Conservation (phyloP, 768 basidiomycete genomes). For the Lactarius deliciosus region DNA sequence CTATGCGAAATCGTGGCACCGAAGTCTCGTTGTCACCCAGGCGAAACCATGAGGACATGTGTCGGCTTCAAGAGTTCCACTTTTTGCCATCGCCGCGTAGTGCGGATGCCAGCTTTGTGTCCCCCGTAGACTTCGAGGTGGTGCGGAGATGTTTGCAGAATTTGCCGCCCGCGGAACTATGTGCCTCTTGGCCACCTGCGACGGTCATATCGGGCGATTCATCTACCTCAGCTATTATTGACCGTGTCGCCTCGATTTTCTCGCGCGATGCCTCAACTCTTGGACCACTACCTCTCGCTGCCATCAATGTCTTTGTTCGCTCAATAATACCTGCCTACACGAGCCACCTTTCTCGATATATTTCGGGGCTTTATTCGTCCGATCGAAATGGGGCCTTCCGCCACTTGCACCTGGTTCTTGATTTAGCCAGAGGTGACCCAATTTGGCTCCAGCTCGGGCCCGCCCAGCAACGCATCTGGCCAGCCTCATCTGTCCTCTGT, state of each 20-base stretch:
- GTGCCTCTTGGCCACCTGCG: constrained; percentile 6
- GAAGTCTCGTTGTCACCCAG: constrained; percentile 61
- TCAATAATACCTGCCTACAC: constrained; percentile 25
- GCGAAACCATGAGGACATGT: constrained; percentile 21
- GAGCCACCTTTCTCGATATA: constrained; percentile 14
- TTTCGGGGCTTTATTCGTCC: constrained; percentile 21
- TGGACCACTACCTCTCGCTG: not conserved
- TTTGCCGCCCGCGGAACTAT: not conserved
- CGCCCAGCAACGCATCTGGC: constrained; percentile 16
- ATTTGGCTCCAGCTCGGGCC: constrained; percentile 19
- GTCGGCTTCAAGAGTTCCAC: constrained; percentile 21
- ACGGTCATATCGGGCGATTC: constrained; percentile 13
- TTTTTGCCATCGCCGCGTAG: constrained; percentile 10
- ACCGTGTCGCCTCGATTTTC: constrained; percentile 14
- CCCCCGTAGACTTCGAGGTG: constrained; percentile 22
- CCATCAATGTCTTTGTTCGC: constrained; percentile 16
- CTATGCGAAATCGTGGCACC: constrained; percentile 96
- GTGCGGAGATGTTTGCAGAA: constrained; percentile 21
- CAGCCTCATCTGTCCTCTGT: constrained; percentile 7
- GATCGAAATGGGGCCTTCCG: constrained; percentile 13
- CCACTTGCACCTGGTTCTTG: constrained; percentile 21
- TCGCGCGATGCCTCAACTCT: constrained; percentile 8
- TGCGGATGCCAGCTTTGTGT: not conserved
- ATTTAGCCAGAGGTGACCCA: not conserved
- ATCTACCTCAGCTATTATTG: constrained; percentile 14